These are phyloP conservation scores for Paramecium sonneborni DNA, from an alignment of 73 alveolate genomes.

Conservation along the genomic window DNA sequence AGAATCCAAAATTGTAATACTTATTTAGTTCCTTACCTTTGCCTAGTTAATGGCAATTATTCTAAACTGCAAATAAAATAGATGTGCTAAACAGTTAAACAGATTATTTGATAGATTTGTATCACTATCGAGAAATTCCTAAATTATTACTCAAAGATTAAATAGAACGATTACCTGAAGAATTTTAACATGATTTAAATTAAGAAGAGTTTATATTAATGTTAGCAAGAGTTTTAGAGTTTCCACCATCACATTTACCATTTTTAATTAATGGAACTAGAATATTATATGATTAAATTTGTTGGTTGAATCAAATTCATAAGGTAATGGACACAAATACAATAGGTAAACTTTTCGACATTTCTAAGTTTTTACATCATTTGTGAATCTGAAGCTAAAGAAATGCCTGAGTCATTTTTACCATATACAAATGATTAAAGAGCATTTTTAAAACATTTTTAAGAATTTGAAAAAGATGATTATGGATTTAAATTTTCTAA, in stretches of 20 bases:
- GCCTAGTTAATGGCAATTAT: constrained; percentile 2
- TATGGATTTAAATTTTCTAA: not conserved
- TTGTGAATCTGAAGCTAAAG: not conserved
- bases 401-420: not conserved
- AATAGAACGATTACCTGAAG: not conserved
- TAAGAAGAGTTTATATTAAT: constrained; percentile 5
- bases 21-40: constrained; percentile 9
- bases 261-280: constrained; percentile 40
- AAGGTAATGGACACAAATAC: not conserved
- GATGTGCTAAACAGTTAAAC: not conserved
- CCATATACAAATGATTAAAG: constrained; percentile 3
- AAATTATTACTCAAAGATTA: not conserved
- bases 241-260: constrained; percentile 9
- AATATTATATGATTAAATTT: constrained; percentile 6
- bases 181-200: not conserved
- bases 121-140: constrained; percentile 26
- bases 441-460: not conserved
- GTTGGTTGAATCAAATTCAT: constrained; percentile 30
- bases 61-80: not conserved
- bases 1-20: constrained; percentile 23
- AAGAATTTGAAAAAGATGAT: constrained; percentile 26
- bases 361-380: not conserved
- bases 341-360: not conserved
- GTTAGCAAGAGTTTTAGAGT: not conserved
- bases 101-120: constrained; percentile 36